Evolutionary conservation across 345 rosid genomes (phyloP).

Genomic region (Brassica rapa): DNA sequence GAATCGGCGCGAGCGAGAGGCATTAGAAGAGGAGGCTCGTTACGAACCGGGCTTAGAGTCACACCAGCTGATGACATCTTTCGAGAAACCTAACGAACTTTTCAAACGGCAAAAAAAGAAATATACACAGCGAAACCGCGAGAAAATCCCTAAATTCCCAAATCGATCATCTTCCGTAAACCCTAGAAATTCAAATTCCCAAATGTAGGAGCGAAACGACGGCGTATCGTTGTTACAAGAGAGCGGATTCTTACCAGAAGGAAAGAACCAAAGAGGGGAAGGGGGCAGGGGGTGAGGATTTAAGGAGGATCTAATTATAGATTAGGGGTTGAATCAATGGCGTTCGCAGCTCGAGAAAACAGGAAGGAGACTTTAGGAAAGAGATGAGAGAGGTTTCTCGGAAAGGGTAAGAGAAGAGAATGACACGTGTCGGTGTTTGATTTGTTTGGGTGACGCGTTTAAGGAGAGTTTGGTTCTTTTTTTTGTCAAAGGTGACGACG

Average conservation of each 20-base stretch:
- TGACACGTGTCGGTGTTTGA: conserved; percentile 37
- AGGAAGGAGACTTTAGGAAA: conserved; percentile 3
- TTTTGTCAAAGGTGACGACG: neutral
- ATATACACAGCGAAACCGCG: conserved; percentile 21
- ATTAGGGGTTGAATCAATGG: conserved; percentile 23
- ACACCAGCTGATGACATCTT: conserved; percentile 67
- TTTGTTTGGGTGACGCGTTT: conserved; percentile 32
- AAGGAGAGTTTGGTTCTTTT: neutral
- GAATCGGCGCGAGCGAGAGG: conserved; percentile 34
- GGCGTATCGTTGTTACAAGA: conserved; percentile 18
- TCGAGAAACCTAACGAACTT: conserved; percentile 2
- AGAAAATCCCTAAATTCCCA: conserved; percentile 29
- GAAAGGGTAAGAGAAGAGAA: neutral
- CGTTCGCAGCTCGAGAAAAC: conserved; percentile 32
- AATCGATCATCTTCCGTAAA: conserved; percentile 19
- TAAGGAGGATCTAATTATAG: conserved; percentile 33
- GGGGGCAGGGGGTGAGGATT: conserved; percentile 28
- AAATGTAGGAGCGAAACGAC: conserved; percentile 1
- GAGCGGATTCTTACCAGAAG: conserved; percentile 45
- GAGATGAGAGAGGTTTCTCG: conserved; percentile 9
- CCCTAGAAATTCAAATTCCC: conserved; percentile 13
- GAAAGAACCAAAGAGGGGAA: conserved; percentile 35
- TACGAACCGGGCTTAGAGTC: conserved; percentile 45
- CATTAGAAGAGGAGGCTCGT: conserved; percentile 36
- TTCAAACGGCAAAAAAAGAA: neutral